Evolutionary conservation across 257 asterid species (phyloP).

Genomic region (Oldenlandia corymbosa): DNA sequence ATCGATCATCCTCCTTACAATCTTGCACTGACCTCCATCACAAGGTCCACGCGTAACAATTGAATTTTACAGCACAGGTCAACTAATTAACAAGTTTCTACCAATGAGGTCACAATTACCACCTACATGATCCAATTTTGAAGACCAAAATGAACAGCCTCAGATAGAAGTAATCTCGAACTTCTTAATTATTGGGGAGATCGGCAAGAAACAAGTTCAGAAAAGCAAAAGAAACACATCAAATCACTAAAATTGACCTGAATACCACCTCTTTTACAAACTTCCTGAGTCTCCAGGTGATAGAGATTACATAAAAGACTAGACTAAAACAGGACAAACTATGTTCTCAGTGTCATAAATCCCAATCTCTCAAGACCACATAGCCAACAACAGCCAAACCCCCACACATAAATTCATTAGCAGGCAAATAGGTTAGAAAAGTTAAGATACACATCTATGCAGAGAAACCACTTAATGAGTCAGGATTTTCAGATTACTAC

Average conservation of each 20-base stretch:
- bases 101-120: background rate
- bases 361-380: background rate
- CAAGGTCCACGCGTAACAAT: background rate
- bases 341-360: too few species aligned
- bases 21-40: background rate
- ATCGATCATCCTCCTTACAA: background rate
- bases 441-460: background rate
- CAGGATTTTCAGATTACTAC: too few species aligned
- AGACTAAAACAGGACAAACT: too few species aligned
- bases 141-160: background rate
- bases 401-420: too few species aligned
- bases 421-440: background rate
- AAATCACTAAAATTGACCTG: background rate
- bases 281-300: background rate
- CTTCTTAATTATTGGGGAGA: background rate
- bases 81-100: background rate
- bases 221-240: background rate
- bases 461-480: too few species aligned
- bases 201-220: background rate
- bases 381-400: background rate
- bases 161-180: background rate
- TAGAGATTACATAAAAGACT: too few species aligned
- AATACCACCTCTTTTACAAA: background rate
- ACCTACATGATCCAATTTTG: background rate
- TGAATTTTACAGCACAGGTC: background rate